A percentile compares a stretch with the other conserved stretches of the same genome.
These are phyloP conservation scores for Pholiota adiposa DNA, from an alignment of 1,284 basidiomycete genomes.

Conservation along the genomic window DNA sequence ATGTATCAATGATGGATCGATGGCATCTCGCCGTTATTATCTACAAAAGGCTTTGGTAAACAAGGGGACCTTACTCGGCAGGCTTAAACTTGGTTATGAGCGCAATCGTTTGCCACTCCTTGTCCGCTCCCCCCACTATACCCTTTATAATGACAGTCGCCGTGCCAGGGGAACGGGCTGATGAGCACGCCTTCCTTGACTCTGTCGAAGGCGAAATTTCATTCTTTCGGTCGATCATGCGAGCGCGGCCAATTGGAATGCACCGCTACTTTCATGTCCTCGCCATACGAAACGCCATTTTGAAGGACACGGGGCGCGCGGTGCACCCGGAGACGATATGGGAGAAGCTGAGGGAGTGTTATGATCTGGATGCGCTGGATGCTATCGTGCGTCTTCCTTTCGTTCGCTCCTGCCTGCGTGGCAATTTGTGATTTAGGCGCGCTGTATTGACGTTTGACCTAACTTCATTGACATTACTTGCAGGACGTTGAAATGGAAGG, in stretches of 20 bases:
- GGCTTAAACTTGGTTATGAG: not conserved
- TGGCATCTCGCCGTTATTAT: not conserved
- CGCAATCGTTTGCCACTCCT: not conserved
- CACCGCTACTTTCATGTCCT: slow-evolving; percentile 82
- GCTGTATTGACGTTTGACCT: not conserved
- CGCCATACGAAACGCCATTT: slow-evolving; percentile 71
- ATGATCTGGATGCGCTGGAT: slow-evolving; percentile 80
- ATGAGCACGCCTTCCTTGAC: slow-evolving; percentile 54
- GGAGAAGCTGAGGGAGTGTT: slow-evolving; percentile 73
- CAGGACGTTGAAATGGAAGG: slow-evolving; percentile 65
- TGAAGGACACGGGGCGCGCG: slow-evolving; percentile 67
- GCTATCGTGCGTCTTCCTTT: slow-evolving; percentile 57
- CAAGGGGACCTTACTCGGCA: not conserved
- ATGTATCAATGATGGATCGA: not conserved
- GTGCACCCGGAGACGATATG: slow-evolving; percentile 72
- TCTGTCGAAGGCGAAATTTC: slow-evolving; percentile 80
- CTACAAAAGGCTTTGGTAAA: not conserved
- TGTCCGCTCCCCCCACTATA: slow-evolving; percentile 1
- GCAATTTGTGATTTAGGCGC: not conserved
- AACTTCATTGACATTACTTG: slow-evolving; percentile 7
- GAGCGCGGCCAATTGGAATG: slow-evolving; percentile 76
- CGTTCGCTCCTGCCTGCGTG: slow-evolving; percentile 4
- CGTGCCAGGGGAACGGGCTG: slow-evolving; percentile 21
- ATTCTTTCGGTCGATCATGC: slow-evolving; percentile 79
- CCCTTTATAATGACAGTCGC: slow-evolving; percentile 23